Percentiles rank a stretch among this genome's conserved stretches.
Evolutionary conservation across 164 flowering plant species (phyloP).

Genomic region (Santalum album): DNA sequence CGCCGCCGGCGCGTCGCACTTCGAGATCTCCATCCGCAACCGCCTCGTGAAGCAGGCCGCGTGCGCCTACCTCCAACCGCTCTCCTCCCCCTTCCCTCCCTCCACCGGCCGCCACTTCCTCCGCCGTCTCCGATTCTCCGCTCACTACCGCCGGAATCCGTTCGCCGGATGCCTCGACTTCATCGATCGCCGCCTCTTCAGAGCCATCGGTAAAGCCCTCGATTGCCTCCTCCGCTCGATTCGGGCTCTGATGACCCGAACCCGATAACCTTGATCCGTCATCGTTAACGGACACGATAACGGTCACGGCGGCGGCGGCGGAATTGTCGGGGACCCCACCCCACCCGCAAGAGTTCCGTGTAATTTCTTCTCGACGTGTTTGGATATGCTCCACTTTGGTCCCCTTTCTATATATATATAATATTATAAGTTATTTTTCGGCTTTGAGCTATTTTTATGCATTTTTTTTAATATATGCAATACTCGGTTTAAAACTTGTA

Average conservation of each 20-base stretch:
- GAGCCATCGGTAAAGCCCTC: too few species aligned
- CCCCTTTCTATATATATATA: too few species aligned
- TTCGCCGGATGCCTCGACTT: conserved; percentile 21
- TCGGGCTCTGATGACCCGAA: conserved; percentile 7
- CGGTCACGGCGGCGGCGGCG: too few species aligned
- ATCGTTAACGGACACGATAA: neutral
- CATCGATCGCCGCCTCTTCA: conserved; percentile 20
- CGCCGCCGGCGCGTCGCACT: too few species aligned
- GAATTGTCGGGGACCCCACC: too few species aligned
- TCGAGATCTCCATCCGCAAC: conserved; percentile 66
- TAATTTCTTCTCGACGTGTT: too few species aligned
- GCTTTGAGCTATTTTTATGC: too few species aligned
- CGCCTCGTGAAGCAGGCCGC: conserved; percentile 91
- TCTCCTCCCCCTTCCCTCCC: conserved; percentile 9
- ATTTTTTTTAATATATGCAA: too few species aligned
- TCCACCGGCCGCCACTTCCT: conserved; percentile 28
- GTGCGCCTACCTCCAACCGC: conserved; percentile 80
- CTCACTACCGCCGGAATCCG: conserved; percentile 10
- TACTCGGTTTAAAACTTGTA: too few species aligned
- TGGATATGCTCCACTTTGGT: too few species aligned
- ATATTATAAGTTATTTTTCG: too few species aligned
- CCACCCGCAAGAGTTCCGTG: too few species aligned
- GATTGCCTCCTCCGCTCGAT: conserved; percentile 24
- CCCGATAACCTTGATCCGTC: conserved; percentile 3
- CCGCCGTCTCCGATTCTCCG: conserved; percentile 23